Evolutionary conservation across 768 basidiomycete genomes (phyloP).

Genomic region (Phylloporus scabripes): DNA sequence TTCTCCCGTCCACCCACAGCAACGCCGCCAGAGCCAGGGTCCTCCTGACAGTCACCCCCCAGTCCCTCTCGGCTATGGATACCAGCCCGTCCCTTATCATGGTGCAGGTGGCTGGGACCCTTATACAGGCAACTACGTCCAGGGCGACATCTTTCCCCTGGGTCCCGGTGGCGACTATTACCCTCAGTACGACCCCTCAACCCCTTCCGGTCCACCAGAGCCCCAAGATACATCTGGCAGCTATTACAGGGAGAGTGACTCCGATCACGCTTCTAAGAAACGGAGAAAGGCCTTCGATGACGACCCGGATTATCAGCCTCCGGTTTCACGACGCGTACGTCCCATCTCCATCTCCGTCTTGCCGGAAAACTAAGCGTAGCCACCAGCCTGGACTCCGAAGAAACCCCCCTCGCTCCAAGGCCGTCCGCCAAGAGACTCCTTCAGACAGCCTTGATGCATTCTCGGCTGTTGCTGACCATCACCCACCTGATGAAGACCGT

Average conservation of each 20-base stretch:
- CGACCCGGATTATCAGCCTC: constrained; percentile 54
- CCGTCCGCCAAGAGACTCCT: constrained; percentile 26
- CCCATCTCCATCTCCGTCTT: neutral
- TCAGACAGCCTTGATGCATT: constrained; percentile 20
- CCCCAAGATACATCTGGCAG: constrained; percentile 16
- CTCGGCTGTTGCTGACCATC: constrained; percentile 16
- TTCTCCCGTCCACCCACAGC: constrained; percentile 18
- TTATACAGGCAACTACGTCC: constrained; percentile 34
- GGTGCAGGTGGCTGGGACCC: constrained; percentile 38
- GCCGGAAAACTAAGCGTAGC: constrained; percentile 1
- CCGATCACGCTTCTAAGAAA: constrained; percentile 39
- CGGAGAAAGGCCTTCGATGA: constrained; percentile 42
- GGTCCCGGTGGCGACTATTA: constrained; percentile 35
- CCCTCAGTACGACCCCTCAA: constrained; percentile 24
- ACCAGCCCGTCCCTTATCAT: constrained; percentile 37
- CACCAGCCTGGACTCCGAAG: constrained; percentile 39
- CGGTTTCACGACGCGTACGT: constrained; percentile 50
- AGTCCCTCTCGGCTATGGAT: constrained; percentile 29
- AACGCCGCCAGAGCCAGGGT: constrained; percentile 27
- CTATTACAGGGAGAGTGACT: constrained; percentile 30
- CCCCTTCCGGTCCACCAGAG: constrained; percentile 17
- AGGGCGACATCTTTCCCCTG: constrained; percentile 34
- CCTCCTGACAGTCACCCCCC: constrained; percentile 30
- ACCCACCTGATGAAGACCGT: constrained; percentile 37
- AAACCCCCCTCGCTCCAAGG: constrained; percentile 37